These are phyloP conservation scores for Colletotrichum limetticola DNA, from an alignment of 2,329 filamentous ascomycete species.

Conservation along the genomic window DNA sequence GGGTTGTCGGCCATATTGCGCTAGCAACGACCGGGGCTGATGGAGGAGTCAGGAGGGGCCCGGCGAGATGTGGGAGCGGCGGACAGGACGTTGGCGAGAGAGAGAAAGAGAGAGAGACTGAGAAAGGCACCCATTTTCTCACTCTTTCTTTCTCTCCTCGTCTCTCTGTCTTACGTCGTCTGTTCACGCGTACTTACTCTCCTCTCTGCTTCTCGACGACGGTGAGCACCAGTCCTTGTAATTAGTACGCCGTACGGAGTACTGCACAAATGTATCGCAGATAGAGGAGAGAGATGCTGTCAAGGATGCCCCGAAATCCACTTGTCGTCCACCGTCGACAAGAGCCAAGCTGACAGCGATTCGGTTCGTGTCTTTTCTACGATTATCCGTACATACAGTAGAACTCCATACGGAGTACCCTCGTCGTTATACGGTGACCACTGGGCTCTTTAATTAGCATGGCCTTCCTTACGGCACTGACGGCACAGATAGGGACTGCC, in stretches of 20 bases:
- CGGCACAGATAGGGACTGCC: conserved; percentile 3
- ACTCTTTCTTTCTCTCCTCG: neutral
- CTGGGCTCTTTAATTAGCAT: conserved; percentile 15
- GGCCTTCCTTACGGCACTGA: conserved; percentile 14
- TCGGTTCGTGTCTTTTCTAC: neutral
- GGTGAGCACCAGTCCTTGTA: neutral
- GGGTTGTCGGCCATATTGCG: conserved; percentile 14
- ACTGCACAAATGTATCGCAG: conserved; percentile 10
- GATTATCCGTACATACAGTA: no score
- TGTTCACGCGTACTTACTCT: neutral
- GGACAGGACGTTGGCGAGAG: neutral
- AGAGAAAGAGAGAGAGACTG: neutral
- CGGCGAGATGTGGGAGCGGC: neutral
- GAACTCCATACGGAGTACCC: neutral
- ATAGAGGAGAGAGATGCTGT: conserved; percentile 7
- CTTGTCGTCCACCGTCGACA: conserved; percentile 23
- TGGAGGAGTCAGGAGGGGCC: conserved; percentile 14
- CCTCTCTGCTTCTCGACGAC: neutral
- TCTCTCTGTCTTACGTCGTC: neutral
- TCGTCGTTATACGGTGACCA: conserved; percentile 11
- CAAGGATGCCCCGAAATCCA: conserved; percentile 19
- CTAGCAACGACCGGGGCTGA: conserved; percentile 33
- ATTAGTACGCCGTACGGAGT: neutral
- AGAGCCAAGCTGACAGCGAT: conserved; percentile 19
- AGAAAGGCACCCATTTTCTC: conserved; percentile 11